These are phyloP conservation scores for Trichosporon sp. DNA, from an alignment of 1,284 basidiomycete species.

Conservation along the genomic window DNA sequence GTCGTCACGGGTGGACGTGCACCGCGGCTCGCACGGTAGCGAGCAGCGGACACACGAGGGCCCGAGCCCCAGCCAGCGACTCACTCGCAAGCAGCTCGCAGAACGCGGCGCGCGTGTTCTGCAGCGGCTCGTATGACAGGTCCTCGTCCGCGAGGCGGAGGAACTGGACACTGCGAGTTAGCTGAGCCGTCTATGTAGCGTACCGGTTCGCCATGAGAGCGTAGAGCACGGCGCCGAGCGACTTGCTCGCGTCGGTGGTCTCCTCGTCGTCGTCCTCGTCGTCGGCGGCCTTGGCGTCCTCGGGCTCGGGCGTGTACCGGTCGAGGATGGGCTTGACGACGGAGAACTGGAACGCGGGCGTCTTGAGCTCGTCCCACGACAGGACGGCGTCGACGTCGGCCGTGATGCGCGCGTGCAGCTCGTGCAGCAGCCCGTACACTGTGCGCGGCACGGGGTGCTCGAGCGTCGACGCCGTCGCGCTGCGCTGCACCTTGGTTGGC, in stretches of 20 bases:
- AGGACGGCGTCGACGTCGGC: conserved; percentile 62
- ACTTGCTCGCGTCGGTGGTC: conserved; percentile 3
- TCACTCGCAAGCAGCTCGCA: conserved; percentile 71
- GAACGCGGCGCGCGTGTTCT: conserved; percentile 64
- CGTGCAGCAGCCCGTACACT: conserved; percentile 43
- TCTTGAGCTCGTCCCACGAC: conserved; percentile 76
- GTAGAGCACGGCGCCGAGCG: conserved; percentile 36
- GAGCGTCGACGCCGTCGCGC: not conserved
- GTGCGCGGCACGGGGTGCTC: conserved; percentile 1
- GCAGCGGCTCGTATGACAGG: conserved; percentile 69
- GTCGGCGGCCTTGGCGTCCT: conserved; percentile 28
- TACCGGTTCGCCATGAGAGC: conserved; percentile 46
- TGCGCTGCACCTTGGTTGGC: not conserved
- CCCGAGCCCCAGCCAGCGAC: too few relatives aligned
- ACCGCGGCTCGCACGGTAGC: not conserved
- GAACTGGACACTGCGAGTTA: conserved; percentile 55
- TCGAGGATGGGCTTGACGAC: conserved; percentile 72
- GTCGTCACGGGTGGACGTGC: not conserved
- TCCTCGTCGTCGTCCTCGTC: not conserved
- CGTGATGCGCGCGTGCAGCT: conserved; percentile 33
- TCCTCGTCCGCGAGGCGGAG: conserved; percentile 56
- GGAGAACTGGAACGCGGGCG: conserved; percentile 77
- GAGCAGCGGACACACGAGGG: too few relatives aligned
- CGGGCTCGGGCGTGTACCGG: conserved; percentile 68
- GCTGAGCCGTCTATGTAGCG: conserved; percentile 24